Percentiles rank a stretch among this genome's conserved stretches.
Evolutionary conservation across 192 early-diverging fungal species (phyloP).

Genomic region (Haplosporangium gracile): DNA sequence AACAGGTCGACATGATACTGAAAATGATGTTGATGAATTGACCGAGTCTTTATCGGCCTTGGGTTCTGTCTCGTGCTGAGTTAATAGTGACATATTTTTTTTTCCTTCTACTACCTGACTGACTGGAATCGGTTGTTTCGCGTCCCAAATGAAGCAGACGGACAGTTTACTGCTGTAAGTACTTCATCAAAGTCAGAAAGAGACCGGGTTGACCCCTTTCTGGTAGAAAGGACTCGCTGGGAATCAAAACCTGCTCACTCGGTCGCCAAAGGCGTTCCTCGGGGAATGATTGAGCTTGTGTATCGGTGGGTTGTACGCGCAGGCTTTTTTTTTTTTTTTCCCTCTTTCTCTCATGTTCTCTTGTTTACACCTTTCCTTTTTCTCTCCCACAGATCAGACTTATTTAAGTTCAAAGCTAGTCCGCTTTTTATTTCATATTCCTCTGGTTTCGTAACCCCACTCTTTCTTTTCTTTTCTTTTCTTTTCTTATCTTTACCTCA

Average conservation of each 20-base stretch:
- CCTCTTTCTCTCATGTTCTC: too few species aligned
- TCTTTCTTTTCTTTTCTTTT: background rate
- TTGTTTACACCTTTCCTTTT: background rate
- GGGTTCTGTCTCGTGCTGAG: conserved; percentile 4
- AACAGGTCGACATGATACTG: background rate
- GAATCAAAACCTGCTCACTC: background rate
- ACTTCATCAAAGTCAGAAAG: background rate
- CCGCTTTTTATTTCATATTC: background rate
- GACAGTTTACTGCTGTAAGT: background rate
- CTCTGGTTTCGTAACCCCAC: background rate
- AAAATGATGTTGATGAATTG: background rate
- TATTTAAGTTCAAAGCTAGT: background rate
- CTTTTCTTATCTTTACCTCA: background rate
- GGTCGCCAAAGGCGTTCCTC: too few species aligned
- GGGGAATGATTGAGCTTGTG: background rate
- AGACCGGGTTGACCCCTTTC: background rate
- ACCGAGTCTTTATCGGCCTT: background rate
- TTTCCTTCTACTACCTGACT: background rate
- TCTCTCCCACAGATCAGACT: background rate
- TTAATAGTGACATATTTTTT: background rate
- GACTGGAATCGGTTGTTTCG: background rate
- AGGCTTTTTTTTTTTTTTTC: too few species aligned
- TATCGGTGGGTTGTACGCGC: background rate
- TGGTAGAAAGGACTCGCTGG: background rate
- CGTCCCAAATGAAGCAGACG: background rate